Percentiles rank a stretch among this genome's conserved stretches.
These are phyloP conservation scores for Hylodesmum podocarpum DNA, from an alignment of 306 rosid genomes.

Conservation along the genomic window DNA sequence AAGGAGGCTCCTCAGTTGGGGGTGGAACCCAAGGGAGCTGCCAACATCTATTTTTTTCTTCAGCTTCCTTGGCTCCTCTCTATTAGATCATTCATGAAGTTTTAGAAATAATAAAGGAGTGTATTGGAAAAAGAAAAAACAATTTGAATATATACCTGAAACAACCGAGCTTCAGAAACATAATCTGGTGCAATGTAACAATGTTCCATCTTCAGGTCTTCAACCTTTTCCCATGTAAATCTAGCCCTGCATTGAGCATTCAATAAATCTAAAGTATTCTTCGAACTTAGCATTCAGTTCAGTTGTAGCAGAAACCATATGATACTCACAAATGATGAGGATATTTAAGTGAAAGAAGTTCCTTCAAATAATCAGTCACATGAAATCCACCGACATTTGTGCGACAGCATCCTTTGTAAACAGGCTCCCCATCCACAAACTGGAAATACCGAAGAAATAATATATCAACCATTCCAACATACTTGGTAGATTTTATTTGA, in stretches of 20 bases:
- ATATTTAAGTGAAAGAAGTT: slow-evolving; percentile 78
- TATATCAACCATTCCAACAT: not conserved
- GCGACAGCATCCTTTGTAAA: slow-evolving; percentile 68
- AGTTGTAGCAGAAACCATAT: slow-evolving; percentile 12
- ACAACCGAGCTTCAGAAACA: slow-evolving; percentile 59
- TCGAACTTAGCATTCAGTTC: not conserved
- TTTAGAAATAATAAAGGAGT: slow-evolving; percentile 24
- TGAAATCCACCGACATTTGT: slow-evolving; percentile 83
- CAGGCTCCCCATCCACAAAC: slow-evolving; percentile 80
- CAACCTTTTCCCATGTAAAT: slow-evolving; percentile 44
- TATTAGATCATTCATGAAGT: slow-evolving; percentile 19
- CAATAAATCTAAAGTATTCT: not conserved
- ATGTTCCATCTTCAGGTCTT: slow-evolving; percentile 73
- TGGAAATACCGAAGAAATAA: slow-evolving; percentile 19
- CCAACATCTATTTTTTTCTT: slow-evolving; percentile 70
- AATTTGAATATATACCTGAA: slow-evolving; percentile 50
- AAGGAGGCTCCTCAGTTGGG: slow-evolving; percentile 79
- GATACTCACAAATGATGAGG: slow-evolving; percentile 73
- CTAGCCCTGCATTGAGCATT: slow-evolving; percentile 52
- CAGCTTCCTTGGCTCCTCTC: slow-evolving; percentile 65
- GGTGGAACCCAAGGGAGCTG: slow-evolving; percentile 90
- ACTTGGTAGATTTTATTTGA: not conserved
- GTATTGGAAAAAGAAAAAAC: not conserved
- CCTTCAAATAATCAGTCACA: slow-evolving; percentile 74
- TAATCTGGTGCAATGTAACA: slow-evolving; percentile 74